These are phyloP conservation scores for Pleodorina starrii DNA, from an alignment of 139 green algal species.

Conservation along the genomic window DNA sequence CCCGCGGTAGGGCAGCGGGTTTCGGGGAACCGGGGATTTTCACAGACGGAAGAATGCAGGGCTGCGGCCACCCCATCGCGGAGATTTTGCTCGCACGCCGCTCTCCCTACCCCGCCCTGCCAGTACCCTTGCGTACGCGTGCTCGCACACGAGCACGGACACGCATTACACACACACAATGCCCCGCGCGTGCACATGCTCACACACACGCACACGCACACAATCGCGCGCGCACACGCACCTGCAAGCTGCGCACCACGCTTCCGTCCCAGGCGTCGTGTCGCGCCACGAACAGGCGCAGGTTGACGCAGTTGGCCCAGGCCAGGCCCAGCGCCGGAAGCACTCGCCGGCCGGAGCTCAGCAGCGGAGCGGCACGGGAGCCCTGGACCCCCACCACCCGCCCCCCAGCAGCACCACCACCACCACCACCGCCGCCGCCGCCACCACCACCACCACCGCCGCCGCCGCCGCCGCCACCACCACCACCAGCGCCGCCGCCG, in stretches of 20 bases:
- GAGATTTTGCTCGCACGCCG: background rate
- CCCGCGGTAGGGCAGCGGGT: too few relatives aligned
- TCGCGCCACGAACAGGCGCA: constrained; percentile 74
- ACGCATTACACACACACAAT: too few relatives aligned
- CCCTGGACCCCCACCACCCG: too few relatives aligned
- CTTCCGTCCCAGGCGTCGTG: background rate
- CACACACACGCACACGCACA: background rate
- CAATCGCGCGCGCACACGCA: background rate
- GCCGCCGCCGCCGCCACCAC: too few relatives aligned
- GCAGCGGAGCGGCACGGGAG: constrained; percentile 35
- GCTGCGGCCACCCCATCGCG: background rate
- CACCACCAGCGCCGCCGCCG: background rate
- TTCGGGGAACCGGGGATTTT: too few relatives aligned
- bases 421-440: too few relatives aligned
- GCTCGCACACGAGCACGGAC: too few relatives aligned
- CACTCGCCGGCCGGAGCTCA: constrained; percentile 69
- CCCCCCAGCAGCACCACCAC: too few relatives aligned
- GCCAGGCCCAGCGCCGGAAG: constrained; percentile 81
- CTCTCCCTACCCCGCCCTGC: too few relatives aligned
- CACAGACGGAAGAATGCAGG: background rate
- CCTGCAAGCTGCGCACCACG: constrained; percentile 26
- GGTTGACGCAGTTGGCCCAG: constrained; percentile 85
- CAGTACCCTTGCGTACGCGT: too few relatives aligned
- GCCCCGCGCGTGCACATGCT: too few relatives aligned
- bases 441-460: background rate